These are phyloP conservation scores for Chaetothyriales sp. DNA, from an alignment of 2,329 filamentous ascomycete genomes.

Conservation along the genomic window DNA sequence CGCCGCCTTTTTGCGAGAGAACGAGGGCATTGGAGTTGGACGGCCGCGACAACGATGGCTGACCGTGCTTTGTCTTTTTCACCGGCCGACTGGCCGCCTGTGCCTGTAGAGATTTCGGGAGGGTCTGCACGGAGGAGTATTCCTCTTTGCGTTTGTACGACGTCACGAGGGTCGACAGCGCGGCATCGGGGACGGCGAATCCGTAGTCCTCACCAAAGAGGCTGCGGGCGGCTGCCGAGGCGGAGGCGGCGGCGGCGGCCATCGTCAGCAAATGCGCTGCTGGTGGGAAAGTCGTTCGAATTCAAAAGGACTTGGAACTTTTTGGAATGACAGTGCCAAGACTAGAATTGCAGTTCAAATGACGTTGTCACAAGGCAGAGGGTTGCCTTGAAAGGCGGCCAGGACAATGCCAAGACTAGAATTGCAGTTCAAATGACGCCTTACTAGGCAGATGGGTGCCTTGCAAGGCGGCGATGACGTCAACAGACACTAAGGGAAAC, in stretches of 20 bases:
- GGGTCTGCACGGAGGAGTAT: constrained; percentile 62
- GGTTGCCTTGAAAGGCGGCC: too few relatives aligned
- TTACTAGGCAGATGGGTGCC: too few relatives aligned
- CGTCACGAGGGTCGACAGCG: constrained; percentile 24
- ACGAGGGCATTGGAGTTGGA: constrained; percentile 37
- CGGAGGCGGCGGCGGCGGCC: constrained; percentile 20
- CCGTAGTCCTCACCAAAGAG: constrained; percentile 36
- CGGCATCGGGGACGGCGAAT: constrained; percentile 28
- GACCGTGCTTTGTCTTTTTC: constrained; percentile 44
- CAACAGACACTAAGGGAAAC: too few relatives aligned
- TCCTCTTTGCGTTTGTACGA: constrained; percentile 43
- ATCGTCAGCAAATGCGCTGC: constrained; percentile 1
- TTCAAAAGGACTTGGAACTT: not conserved
- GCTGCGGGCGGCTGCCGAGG: constrained; percentile 33
- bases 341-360: not conserved
- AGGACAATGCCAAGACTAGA: not conserved
- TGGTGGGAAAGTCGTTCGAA: not conserved
- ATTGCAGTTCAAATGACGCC: not conserved
- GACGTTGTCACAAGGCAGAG: too few relatives aligned
- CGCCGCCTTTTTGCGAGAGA: constrained; percentile 21
- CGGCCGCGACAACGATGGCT: constrained; percentile 44
- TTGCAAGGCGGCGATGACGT: too few relatives aligned
- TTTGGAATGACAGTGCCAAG: not conserved
- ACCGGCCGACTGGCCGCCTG: constrained; percentile 52
- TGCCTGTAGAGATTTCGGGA: constrained; percentile 67